Evolutionary conservation across 495 filamentous ascomycete species (phyloP), one percentile per base, ranked within the genome.

Genomic region (Aspergillus sparsus): DNA sequence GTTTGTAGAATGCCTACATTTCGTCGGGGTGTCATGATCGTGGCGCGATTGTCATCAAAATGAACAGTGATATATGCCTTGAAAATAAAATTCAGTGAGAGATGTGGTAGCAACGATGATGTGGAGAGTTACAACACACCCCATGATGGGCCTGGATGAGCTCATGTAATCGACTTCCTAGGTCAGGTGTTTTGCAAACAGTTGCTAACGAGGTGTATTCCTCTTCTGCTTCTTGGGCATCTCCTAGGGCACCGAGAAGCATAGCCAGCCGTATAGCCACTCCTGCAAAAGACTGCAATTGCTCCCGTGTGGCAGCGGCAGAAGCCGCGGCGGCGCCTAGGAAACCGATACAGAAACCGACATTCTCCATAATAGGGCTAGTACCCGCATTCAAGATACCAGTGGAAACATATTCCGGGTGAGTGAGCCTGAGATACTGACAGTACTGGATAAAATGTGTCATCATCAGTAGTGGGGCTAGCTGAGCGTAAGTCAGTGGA

Each of bases 341-440:
- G n/a, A 81, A 55, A 1, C 78, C 79, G 21, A 71, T 74, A 53
- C 78, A 83, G 42, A 81, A 73, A 10, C 79, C 79, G 1, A 79
- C 61, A 1, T 75, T 77, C 44, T 75, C 71, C 36, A 62, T 54
- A n/a, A 55, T 64, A 9, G 54, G 58, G 21, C 52, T 59, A n/a
- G 51, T 18, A 52, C 41, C 49, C 21, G 21, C 47, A 50, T 13
- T 35, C 0, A 55, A 21, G 2, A 10, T 35, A 11, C 62, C 57
- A 2, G 33, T 27, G 7, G 18, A 13, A 3, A 0, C 10, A 46
- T 44, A 51, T 16, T 45, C 53, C 1, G 27, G n/a, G 8, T 55
- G 49, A 6, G 50, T 54, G n/a, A 64, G 21, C 5, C 47, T 27
- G 32, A 54, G 31, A 35, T 64, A 68, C 57, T 64, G 60, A 34